Conservation (phyloP, 768 basidiomycete genomes). For the Pulveroboletus sp. region DNA sequence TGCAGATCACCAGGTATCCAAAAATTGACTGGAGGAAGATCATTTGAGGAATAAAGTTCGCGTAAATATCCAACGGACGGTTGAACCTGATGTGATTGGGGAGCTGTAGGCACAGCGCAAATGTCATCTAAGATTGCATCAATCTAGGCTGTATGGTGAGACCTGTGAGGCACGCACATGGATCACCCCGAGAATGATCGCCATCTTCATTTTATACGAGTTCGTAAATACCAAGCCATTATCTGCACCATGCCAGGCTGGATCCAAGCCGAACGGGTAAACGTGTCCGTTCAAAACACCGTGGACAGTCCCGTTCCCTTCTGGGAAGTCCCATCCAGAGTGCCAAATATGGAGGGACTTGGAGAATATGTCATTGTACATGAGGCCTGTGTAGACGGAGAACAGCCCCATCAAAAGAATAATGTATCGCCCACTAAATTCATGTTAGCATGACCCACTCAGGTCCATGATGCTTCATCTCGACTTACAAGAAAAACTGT, state of each 20-base stretch:
- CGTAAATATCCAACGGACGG: constrained; percentile 78
- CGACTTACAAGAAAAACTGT: constrained; percentile 87
- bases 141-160: constrained; percentile 5
- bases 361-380: constrained; percentile 99
- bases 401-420: constrained; percentile 98
- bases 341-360: constrained; percentile 82
- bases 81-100: constrained; percentile 96
- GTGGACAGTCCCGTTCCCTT: constrained; percentile 37
- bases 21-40: constrained; percentile 98
- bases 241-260: constrained; percentile 90
- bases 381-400: constrained; percentile 92
- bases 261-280: constrained; percentile 96
- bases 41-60: constrained; percentile 96
- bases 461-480: not conserved
- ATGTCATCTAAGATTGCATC: constrained; percentile 77
- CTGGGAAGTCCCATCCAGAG: constrained; percentile 82
- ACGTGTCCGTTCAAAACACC: constrained; percentile 58
- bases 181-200: constrained; percentile 90
- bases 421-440: constrained; percentile 88
- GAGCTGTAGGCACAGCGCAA: constrained; percentile 92
- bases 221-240: constrained; percentile 93
- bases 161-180: constrained; percentile 57
- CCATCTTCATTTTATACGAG: constrained; percentile 99
- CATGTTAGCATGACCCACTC: constrained; percentile 15
- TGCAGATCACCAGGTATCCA: constrained; percentile 90